phyloP scores from a whole-genome alignment of 2,329 filamentous ascomycete genomes.

The Thyridium curvatum region DNA sequence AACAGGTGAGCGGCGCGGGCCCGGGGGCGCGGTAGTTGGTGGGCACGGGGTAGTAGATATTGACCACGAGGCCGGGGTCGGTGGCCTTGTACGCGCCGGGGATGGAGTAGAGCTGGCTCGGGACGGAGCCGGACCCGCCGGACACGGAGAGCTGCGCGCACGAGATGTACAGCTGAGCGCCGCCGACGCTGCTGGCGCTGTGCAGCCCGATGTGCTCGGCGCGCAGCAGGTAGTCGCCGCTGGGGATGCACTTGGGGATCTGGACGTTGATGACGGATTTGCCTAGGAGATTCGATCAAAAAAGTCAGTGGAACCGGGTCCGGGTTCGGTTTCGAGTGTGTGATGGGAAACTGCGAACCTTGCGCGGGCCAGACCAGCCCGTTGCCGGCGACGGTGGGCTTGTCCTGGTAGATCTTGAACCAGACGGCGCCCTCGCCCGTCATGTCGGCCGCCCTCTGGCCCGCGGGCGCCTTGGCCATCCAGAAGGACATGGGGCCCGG shows the following conservation, averaged over 20 bases:
- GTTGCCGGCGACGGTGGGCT: conserved; percentile 21
- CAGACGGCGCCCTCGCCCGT: conserved; percentile 31
- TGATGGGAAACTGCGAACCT: conserved; percentile 15
- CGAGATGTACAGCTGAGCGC: conserved; percentile 26
- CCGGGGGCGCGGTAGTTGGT: conserved; percentile 23
- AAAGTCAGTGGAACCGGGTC: too few relatives aligned
- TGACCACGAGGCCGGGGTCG: conserved; percentile 22
- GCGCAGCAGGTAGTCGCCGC: conserved; percentile 28
- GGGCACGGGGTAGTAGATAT: conserved; percentile 34
- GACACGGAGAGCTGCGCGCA: conserved; percentile 21
- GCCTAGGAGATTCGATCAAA: too few relatives aligned
- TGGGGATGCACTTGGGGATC: conserved; percentile 23
- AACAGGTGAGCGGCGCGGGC: conserved; percentile 10
- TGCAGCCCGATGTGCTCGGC: conserved; percentile 29
- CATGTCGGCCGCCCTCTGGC: conserved; percentile 26
- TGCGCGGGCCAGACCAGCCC: conserved; percentile 30
- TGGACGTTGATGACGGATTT: conserved; percentile 16
- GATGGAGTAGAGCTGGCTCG: conserved; percentile 17
- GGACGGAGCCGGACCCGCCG: conserved; percentile 15
- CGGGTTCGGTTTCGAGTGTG: too few relatives aligned
- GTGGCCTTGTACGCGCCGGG: conserved; percentile 20
- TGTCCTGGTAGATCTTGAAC: conserved; percentile 36
- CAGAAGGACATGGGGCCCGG: conserved; percentile 31
- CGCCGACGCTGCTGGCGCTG: conserved; percentile 18
- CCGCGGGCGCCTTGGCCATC: conserved; percentile 30